phyloP scores from a whole-genome alignment of 2,329 filamentous ascomycete species.

The Simplicillium aogashimaense region DNA sequence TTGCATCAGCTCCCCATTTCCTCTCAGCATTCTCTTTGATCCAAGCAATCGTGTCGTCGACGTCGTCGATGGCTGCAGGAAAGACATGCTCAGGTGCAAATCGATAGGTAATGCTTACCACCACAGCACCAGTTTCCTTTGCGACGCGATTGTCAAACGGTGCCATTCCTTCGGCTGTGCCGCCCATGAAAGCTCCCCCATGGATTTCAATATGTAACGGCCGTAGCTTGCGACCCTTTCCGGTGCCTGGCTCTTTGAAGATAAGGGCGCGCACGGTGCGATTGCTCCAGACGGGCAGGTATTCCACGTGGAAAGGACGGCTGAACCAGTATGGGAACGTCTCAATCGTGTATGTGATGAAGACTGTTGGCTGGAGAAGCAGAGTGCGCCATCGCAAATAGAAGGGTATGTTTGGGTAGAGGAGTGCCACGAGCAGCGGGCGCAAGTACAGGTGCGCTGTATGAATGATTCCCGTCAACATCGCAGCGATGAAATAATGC shows the following conservation, averaged over 20 bases:
- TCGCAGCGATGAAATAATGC: no score
- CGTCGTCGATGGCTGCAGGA: constrained; percentile 35
- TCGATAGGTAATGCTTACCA: constrained; percentile 39
- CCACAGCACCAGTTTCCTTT: constrained; percentile 28
- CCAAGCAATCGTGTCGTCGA: constrained; percentile 30
- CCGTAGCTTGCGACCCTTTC: constrained; percentile 13
- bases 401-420: constrained; percentile 24
- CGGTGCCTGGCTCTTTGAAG: constrained; percentile 16
- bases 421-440: constrained; percentile 22
- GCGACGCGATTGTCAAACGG: constrained; percentile 22
- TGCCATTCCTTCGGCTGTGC: constrained; percentile 26
- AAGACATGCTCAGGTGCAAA: constrained; percentile 41
- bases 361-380: constrained; percentile 27
- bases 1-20: constrained; percentile 24
- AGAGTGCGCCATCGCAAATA: constrained; percentile 31
- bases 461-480: no score
- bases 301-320: constrained; percentile 20
- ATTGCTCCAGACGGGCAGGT: constrained; percentile 18
- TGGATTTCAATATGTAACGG: constrained; percentile 35
- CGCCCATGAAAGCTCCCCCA: constrained; percentile 32
- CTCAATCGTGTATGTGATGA: constrained; percentile 26
- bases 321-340: constrained; percentile 24
- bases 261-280: constrained; percentile 21
- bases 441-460: constrained; percentile 7
- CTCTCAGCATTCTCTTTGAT: constrained; percentile 25